Evolutionary conservation across 768 basidiomycete genomes (phyloP).

Genomic region (Mycena pura): DNA sequence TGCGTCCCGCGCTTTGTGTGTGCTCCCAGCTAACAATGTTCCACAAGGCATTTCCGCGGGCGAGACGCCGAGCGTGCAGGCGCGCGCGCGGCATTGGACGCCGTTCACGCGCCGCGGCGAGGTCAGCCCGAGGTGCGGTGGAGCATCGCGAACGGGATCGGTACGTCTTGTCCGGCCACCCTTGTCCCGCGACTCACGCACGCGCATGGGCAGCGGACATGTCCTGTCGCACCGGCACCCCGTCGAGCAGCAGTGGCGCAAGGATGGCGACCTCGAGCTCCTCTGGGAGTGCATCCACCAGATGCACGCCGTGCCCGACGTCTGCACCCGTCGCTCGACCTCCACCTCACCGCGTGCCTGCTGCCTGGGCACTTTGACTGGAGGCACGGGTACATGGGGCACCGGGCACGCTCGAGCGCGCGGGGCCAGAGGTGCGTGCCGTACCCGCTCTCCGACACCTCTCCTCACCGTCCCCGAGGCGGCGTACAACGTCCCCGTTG

Average conservation of each 20-base stretch:
- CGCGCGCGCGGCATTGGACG: no score
- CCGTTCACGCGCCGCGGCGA: no score
- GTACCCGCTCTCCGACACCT: no score
- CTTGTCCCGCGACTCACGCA: neutral
- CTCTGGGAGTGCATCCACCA: conserved; percentile 94
- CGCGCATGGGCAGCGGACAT: conserved; percentile 64
- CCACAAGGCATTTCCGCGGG: no score
- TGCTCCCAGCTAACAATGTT: no score
- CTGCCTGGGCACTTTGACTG: conserved; percentile 38
- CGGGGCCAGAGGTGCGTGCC: conserved; percentile 85
- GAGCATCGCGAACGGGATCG: conserved; percentile 79
- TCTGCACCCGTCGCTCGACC: conserved; percentile 79
- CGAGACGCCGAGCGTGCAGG: no score
- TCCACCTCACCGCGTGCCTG: conserved; percentile 62
- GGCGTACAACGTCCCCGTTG: no score
- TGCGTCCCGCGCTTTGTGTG: no score
- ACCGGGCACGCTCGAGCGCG: conserved; percentile 45
- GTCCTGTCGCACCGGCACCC: conserved; percentile 79
- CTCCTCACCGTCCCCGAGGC: no score
- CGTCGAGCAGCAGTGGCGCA: conserved; percentile 84
- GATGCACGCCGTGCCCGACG: conserved; percentile 91
- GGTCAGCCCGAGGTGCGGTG: conserved; percentile 84
- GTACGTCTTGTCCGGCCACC: conserved; percentile 48
- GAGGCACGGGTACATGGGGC: conserved; percentile 28
- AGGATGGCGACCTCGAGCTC: conserved; percentile 82